Percentiles rank a stretch among this genome's conserved stretches.
Evolutionary conservation across 2,329 filamentous ascomycete genomes (phyloP).

Genomic region (Aspergillus oerlinghausenensis): DNA sequence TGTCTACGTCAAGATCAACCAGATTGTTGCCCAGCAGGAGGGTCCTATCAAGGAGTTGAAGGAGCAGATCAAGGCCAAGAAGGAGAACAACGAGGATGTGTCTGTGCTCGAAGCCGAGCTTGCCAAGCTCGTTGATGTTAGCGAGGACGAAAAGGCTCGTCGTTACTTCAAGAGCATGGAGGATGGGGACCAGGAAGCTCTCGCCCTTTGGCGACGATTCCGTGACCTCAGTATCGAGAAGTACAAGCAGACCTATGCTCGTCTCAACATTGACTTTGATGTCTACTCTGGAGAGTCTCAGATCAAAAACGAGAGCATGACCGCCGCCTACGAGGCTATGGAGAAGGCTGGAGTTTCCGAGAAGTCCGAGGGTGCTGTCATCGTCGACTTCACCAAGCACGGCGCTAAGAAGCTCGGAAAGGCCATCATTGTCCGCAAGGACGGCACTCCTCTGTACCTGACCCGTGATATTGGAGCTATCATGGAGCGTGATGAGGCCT

Average conservation of each 20-base stretch:
- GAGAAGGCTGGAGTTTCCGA: constrained; percentile 59
- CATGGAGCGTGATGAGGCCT: constrained; percentile 57
- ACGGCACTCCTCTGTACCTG: constrained; percentile 64
- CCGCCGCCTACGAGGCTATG: constrained; percentile 55
- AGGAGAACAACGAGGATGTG: constrained; percentile 47
- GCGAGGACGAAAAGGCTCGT: constrained; percentile 57
- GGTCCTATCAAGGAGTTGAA: constrained; percentile 53
- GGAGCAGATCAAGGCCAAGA: constrained; percentile 45
- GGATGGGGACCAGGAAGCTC: constrained; percentile 55
- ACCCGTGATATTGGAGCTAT: constrained; percentile 66
- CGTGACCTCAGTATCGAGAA: constrained; percentile 60
- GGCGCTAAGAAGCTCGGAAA: constrained; percentile 63
- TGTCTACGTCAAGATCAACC: constrained; percentile 62
- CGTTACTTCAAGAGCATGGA: constrained; percentile 66
- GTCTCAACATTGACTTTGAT: constrained; percentile 62
- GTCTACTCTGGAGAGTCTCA: constrained; percentile 67
- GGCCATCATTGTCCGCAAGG: constrained; percentile 62
- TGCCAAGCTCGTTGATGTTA: constrained; percentile 46
- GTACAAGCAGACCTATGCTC: constrained; percentile 60
- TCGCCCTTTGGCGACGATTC: constrained; percentile 61
- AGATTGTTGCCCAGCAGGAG: constrained; percentile 52
- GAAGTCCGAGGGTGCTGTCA: constrained; percentile 60
- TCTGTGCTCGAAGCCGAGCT: constrained; percentile 47
- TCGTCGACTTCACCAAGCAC: constrained; percentile 67
- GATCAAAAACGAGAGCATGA: constrained; percentile 59